Base-by-base conservation (phyloP, 164 flowering plant species). In the Sedum album region DNA sequence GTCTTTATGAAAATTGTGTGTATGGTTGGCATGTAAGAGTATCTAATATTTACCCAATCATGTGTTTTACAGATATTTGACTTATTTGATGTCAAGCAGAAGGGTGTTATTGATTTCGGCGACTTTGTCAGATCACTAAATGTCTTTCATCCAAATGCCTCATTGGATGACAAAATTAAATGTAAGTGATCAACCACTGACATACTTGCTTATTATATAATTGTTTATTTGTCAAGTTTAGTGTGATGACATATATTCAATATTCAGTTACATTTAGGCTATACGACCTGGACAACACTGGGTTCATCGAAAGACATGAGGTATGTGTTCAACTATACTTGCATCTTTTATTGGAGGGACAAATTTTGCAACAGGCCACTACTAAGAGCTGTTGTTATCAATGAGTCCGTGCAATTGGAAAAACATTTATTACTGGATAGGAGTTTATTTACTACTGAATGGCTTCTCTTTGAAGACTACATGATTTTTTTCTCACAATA, bases 251-350 rank as follows among this genome's bases (percentile, higher is more conserved):
- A n/a, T 15, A 48, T 15, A 48, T 17, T 39, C 42, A 39, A 39
- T 25, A 4, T 49, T 77, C 86, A 88, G 94, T 86, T 83, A 79
- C 89, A 49, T 94, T 90, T 74, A 88, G 76, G 81, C 90, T 94
- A 30, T 91, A 94, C 80, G 98, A 94, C 79, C n/a, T 94, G 87
- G 96, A 88, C 71, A 76, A 75, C 17, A 89, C 97, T 4, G 98
- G 98, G 66, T 91, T 83, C 74, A 94, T 94, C 69, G 96, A 94
- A 71, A 91, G 97, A n/a, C n/a, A n/a, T n/a, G n/a, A n/a, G n/a
- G n/a, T n/a, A n/a, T n/a, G n/a, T n/a, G n/a, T n/a, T n/a, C n/a
- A n/a, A n/a, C n/a, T n/a, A n/a, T n/a, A n/a, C n/a, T n/a, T n/a
- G n/a, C n/a, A n/a, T n/a, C n/a, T n/a, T n/a, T n/a, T n/a, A n/a